Evolutionary conservation across 805 yeast genomes (phyloP).

Genomic region (Vanderwaltozyma verrucispora): DNA sequence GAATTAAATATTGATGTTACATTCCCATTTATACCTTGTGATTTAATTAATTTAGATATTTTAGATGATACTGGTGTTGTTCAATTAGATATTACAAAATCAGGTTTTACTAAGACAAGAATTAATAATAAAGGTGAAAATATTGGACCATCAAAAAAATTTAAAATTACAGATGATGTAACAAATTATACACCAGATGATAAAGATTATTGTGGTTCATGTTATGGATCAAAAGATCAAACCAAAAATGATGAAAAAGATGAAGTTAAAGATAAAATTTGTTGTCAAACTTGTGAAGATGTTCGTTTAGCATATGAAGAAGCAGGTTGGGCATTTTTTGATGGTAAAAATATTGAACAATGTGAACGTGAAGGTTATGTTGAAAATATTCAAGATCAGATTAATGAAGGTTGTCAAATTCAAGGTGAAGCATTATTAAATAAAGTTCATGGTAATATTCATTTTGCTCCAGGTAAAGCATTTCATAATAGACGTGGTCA

Average conservation of each 20-base stretch:
- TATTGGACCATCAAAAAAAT: constrained; percentile 32
- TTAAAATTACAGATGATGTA: constrained; percentile 33
- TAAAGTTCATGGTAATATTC: constrained; percentile 82
- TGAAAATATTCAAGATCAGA: constrained; percentile 41
- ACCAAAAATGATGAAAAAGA: constrained; percentile 31
- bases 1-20: constrained; percentile 73
- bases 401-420: constrained; percentile 81
- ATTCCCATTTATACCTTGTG: constrained; percentile 84
- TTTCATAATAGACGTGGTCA: constrained; percentile 49
- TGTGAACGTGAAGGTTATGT: constrained; percentile 89
- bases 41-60: constrained; percentile 66
- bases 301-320: constrained; percentile 72
- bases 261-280: constrained; percentile 35
- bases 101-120: constrained; percentile 65
- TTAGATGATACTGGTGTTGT: constrained; percentile 84
- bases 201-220: constrained; percentile 63
- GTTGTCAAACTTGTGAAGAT: constrained; percentile 81
- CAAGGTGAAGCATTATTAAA: constrained; percentile 70
- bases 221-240: constrained; percentile 77
- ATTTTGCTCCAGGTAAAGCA: constrained; percentile 93
- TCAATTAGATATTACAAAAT: constrained; percentile 58
- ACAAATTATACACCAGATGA: constrained; percentile 30
- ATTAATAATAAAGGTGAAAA: constrained; percentile 41
- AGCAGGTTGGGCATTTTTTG: constrained; percentile 79
- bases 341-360: constrained; percentile 78